Evolutionary conservation across 495 filamentous ascomycete genomes (phyloP).

Genomic region (Lindgomyces ingoldianus): DNA sequence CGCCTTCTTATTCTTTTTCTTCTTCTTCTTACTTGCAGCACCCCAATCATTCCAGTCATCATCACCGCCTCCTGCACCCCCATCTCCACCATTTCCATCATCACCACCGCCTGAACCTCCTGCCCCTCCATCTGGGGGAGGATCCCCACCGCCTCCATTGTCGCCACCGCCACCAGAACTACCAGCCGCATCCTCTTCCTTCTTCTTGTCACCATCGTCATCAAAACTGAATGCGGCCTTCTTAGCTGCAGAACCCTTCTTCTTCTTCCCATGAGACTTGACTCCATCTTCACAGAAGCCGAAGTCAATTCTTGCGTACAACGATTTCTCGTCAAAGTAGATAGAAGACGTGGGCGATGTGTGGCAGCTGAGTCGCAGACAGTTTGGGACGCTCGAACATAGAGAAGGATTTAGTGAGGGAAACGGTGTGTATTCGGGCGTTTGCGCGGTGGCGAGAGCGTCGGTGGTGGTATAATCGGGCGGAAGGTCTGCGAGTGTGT

Average conservation of each 20-base stretch:
- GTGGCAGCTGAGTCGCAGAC: conserved; percentile 31
- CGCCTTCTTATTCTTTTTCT: conserved; percentile 37
- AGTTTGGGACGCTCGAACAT: conserved; percentile 29
- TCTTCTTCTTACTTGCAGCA: conserved; percentile 37
- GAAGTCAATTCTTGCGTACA: conserved; percentile 32
- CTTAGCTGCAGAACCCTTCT: conserved; percentile 29
- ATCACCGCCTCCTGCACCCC: conserved; percentile 45
- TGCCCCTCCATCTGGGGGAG: conserved; percentile 38
- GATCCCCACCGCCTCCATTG: conserved; percentile 43
- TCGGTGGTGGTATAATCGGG: conserved; percentile 45
- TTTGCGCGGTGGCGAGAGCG: conserved; percentile 35
- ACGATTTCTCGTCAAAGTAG: conserved; percentile 32
- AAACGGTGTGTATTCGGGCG: conserved; percentile 28
- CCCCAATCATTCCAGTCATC: conserved; percentile 43
- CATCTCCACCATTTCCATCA: conserved; percentile 38
- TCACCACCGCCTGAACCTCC: conserved; percentile 21
- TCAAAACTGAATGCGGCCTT: conserved; percentile 29
- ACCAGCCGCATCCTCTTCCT: conserved; percentile 46
- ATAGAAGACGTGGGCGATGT: conserved; percentile 33
- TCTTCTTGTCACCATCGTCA: conserved; percentile 51
- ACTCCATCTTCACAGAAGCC: conserved; percentile 31
- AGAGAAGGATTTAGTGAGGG: conserved; percentile 35
- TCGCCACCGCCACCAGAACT: conserved; percentile 39
- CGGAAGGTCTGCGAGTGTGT: conserved; percentile 38
- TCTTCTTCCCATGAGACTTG: conserved; percentile 42